Evolutionary conservation across 306 rosid genomes (phyloP).

Genomic region (Neltuma alba): DNA sequence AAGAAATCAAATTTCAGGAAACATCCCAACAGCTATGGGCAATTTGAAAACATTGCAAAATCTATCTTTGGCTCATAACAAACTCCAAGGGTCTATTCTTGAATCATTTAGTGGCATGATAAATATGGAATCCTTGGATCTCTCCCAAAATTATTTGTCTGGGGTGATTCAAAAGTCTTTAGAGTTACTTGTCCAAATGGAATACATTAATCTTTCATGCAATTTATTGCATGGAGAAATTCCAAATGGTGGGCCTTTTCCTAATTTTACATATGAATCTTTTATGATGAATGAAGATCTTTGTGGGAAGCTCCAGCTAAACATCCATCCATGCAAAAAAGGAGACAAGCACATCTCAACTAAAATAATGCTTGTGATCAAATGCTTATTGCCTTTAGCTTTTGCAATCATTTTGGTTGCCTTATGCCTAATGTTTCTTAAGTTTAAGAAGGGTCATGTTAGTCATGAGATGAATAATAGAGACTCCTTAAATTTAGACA

Average conservation of each 20-base stretch:
- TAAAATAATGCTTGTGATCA: background rate
- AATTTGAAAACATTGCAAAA: background rate
- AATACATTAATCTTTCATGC: background rate
- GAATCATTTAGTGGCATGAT: background rate
- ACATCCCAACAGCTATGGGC: background rate
- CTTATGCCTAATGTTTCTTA: background rate
- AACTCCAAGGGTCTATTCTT: background rate
- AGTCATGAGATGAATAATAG: background rate
- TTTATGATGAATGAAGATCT: background rate
- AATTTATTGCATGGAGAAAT: background rate
- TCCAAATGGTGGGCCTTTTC: background rate
- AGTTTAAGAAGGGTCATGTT: background rate
- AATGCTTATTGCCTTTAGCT: background rate
- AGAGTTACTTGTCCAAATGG: background rate
- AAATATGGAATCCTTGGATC: background rate
- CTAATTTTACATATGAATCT: background rate
- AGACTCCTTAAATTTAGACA: background rate
- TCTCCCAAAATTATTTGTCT: background rate
- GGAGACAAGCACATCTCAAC: background rate
- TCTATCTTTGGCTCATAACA: slow-evolving; percentile 2
- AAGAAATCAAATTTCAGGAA: slow-evolving; percentile 1
- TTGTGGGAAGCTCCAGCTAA: background rate
- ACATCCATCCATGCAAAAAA: background rate
- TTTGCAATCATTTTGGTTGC: background rate
- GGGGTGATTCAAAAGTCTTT: background rate